Percentiles rank a stretch among this genome's conserved stretches.
Conservation (phyloP, 371 early-diverging fungal genomes). For the Circinella minor region DNA sequence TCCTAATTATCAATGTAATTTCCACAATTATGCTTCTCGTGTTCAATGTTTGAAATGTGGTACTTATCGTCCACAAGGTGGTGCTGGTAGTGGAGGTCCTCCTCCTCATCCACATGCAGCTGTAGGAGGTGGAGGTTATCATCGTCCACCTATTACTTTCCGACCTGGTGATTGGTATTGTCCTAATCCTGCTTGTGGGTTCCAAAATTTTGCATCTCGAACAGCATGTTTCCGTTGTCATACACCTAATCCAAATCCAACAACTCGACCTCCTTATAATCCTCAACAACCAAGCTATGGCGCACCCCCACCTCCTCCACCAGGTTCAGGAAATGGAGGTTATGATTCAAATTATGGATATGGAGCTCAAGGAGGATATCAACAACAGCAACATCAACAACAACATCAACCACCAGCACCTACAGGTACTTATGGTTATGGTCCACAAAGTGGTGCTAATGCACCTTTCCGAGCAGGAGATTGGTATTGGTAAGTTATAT, state of each 20-base stretch:
- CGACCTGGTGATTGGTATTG: conserved; percentile 80
- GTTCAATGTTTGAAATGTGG: conserved; percentile 49
- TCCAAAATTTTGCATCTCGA: conserved; percentile 81
- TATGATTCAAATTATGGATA: conserved; percentile 29
- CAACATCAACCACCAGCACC: background rate
- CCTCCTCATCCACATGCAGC: conserved; percentile 2
- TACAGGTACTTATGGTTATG: conserved; percentile 22
- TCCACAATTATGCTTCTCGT: conserved; percentile 62
- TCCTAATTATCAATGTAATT: conserved; percentile 55
- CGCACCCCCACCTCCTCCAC: conserved; percentile 1
- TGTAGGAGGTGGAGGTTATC: background rate
- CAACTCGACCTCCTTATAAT: conserved; percentile 15
- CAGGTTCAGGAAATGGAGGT: conserved; percentile 9
- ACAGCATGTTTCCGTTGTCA: conserved; percentile 64
- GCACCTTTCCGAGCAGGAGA: conserved; percentile 66
- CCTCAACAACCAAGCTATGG: conserved; percentile 14
- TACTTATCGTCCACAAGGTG: conserved; percentile 28
- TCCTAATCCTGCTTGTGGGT: conserved; percentile 67
- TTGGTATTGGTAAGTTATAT: conserved; percentile 58
- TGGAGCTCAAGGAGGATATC: conserved; percentile 26
- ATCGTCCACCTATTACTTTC: conserved; percentile 28
- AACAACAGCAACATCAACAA: conserved; percentile 4
- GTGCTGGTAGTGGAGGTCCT: conserved; percentile 9
- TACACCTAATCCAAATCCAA: conserved; percentile 51
- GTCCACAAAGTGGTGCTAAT: conserved; percentile 27